phyloP scores from a whole-genome alignment of 2,329 filamentous ascomycete species.

The Exophiala oligosperma region DNA sequence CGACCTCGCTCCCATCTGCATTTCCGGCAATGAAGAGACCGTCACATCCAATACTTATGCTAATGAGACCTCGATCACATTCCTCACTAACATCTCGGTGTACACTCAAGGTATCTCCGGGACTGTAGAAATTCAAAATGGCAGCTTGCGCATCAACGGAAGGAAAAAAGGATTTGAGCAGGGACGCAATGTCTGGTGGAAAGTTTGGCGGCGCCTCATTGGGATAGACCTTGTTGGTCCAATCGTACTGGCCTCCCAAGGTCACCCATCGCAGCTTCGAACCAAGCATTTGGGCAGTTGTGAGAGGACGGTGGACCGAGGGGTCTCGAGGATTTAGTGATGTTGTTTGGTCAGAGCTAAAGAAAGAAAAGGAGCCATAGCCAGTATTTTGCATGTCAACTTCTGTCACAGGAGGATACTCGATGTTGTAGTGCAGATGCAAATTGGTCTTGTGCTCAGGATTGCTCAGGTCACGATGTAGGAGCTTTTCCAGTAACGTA shows the following conservation, averaged over 20 bases:
- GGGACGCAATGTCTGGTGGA: constrained; percentile 67
- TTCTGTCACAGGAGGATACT: constrained; percentile 52
- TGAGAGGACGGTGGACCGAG: constrained; percentile 70
- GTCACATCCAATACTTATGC: constrained; percentile 86
- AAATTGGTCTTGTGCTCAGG: constrained; percentile 81
- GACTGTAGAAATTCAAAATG: constrained; percentile 90
- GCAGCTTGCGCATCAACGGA: constrained; percentile 80
- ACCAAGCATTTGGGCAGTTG: constrained; percentile 68
- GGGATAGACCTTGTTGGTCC: constrained; percentile 85
- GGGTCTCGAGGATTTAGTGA: constrained; percentile 64
- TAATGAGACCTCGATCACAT: constrained; percentile 74
- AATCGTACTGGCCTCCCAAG: constrained; percentile 93
- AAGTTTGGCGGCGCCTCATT: constrained; percentile 67
- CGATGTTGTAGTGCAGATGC: constrained; percentile 75
- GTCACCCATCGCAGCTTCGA: constrained; percentile 91
- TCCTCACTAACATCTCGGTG: constrained; percentile 93
- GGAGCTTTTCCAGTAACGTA: constrained; percentile 67
- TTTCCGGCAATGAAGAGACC: constrained; percentile 82
- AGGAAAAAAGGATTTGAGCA: constrained; percentile 72
- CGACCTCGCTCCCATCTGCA: constrained; percentile 47
- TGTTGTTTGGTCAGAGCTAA: constrained; percentile 49
- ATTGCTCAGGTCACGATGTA: constrained; percentile 75
- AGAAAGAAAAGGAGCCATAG: constrained; percentile 46
- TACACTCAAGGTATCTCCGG: constrained; percentile 86
- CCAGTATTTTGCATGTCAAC: constrained; percentile 1